These are phyloP conservation scores for Croton setiger DNA, from an alignment of 441 rosid genomes.

Conservation along the genomic window DNA sequence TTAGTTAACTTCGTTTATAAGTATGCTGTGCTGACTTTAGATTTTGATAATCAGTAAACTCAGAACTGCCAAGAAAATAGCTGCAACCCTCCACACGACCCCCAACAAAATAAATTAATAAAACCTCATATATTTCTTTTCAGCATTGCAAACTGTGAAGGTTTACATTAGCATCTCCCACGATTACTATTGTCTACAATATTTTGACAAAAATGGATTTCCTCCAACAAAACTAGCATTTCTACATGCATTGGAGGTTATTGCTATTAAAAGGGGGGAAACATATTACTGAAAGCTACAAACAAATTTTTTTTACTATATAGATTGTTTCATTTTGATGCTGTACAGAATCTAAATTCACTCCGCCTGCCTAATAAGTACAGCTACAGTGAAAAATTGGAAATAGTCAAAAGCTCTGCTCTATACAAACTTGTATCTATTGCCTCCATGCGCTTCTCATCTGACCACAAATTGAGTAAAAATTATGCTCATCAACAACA, in stretches of 20 bases:
- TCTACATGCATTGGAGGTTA: constrained; percentile 15
- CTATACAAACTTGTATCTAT: constrained; percentile 28
- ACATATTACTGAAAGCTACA: constrained; percentile 14
- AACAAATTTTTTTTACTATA: constrained; percentile 1
- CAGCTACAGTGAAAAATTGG: constrained; percentile 19
- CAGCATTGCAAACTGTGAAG: not conserved
- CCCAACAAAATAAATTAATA: not conserved
- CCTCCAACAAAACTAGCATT: constrained; percentile 8
- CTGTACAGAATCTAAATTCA: constrained; percentile 26
- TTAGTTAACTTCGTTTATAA: too few species aligned
- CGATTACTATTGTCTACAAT: constrained; percentile 10
- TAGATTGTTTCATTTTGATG: constrained; percentile 12
- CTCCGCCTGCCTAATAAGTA: constrained; percentile 12
- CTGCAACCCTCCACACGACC: too few species aligned
- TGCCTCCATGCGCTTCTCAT: constrained; percentile 10
- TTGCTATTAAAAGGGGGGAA: constrained; percentile 5
- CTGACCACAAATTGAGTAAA: constrained; percentile 5
- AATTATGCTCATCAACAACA: constrained; percentile 3
- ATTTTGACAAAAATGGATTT: constrained; percentile 23
- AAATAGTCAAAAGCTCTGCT: constrained; percentile 19
- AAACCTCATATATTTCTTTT: not conserved
- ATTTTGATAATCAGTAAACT: too few species aligned
- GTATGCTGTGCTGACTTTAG: too few species aligned
- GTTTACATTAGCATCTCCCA: constrained; percentile 9
- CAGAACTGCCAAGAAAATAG: not conserved